Percentiles rank a stretch among this genome's conserved stretches.
Evolutionary conservation across 2,329 filamentous ascomycete species (phyloP).

Genomic region (Trichoderma simmonsii): DNA sequence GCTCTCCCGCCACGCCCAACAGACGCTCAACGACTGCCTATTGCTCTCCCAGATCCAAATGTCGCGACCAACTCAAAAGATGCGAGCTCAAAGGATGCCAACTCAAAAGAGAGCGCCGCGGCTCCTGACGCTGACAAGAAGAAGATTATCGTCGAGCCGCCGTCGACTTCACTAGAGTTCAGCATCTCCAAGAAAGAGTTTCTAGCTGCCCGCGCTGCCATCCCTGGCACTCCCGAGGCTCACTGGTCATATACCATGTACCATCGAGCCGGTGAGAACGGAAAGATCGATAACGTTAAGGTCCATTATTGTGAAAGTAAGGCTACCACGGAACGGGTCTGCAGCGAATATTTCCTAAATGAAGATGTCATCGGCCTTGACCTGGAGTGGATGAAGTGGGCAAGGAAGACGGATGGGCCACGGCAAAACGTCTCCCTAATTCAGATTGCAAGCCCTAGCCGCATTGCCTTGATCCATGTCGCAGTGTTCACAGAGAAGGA

Average conservation of each 20-base stretch:
- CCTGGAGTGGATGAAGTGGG: conserved; percentile 72
- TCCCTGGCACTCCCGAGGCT: conserved; percentile 44
- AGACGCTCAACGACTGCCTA: too few species aligned
- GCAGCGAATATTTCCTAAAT: conserved; percentile 61
- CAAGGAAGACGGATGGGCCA: conserved; percentile 44
- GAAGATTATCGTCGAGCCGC: conserved; percentile 22
- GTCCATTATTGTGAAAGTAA: conserved; percentile 76
- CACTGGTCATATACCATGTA: conserved; percentile 72
- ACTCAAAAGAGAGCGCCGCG: neutral
- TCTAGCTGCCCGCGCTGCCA: conserved; percentile 45
- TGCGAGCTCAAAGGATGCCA: neutral
- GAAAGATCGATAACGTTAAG: conserved; percentile 52
- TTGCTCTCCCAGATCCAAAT: neutral
- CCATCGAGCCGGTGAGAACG: conserved; percentile 44
- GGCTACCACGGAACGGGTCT: conserved; percentile 63
- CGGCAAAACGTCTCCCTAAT: conserved; percentile 76
- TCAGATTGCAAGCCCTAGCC: conserved; percentile 74
- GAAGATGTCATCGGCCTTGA: conserved; percentile 82
- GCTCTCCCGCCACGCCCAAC: neutral
- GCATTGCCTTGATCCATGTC: conserved; percentile 78
- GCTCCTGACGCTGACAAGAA: neutral
- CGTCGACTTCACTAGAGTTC: conserved; percentile 30
- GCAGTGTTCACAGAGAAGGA: conserved; percentile 54
- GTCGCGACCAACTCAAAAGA: neutral
- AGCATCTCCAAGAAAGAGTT: conserved; percentile 32